Conservation (phyloP, 2,329 filamentous ascomycete genomes). For the Cladosporium cucumerinum region DNA sequence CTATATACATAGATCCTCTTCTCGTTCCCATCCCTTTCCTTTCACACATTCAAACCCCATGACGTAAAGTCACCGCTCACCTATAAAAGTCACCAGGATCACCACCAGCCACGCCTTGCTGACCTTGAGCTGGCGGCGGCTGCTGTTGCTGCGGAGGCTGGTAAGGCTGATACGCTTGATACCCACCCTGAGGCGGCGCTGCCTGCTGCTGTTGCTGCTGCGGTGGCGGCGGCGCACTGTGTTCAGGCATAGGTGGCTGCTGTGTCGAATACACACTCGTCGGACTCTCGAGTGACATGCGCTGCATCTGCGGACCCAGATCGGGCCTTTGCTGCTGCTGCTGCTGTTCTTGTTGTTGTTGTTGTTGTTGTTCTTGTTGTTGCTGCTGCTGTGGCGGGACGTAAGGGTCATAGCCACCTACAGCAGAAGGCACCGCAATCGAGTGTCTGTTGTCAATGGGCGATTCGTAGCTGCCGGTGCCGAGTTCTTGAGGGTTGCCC, state of each 20-base stretch:
- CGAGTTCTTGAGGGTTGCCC: constrained; percentile 46
- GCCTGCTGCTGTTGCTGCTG: constrained; percentile 7
- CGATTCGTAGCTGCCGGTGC: constrained; percentile 46
- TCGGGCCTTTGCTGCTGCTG: constrained; percentile 21
- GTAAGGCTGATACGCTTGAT: constrained; percentile 36
- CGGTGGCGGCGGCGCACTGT: neutral
- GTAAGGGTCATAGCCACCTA: constrained; percentile 24
- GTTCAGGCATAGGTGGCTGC: neutral
- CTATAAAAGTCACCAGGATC: constrained; percentile 38
- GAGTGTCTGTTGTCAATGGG: constrained; percentile 45
- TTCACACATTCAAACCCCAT: neutral
- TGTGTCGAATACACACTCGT: constrained; percentile 25
- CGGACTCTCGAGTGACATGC: constrained; percentile 30
- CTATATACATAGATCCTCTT: neutral
- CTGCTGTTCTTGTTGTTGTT: constrained; percentile 24
- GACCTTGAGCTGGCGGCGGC: constrained; percentile 20
- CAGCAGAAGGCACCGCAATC: neutral
- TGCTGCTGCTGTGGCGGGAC: constrained; percentile 10
- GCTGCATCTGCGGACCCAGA: constrained; percentile 27
- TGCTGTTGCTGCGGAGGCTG: constrained; percentile 27
- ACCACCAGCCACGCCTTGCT: constrained; percentile 23
- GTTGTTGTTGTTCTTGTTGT: too few relatives aligned
- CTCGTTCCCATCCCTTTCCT: neutral
- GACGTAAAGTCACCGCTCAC: constrained; percentile 13
- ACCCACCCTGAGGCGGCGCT: constrained; percentile 15